These are phyloP conservation scores for Malus hybrid DNA, from an alignment of 331 rosid genomes.

Conservation along the genomic window DNA sequence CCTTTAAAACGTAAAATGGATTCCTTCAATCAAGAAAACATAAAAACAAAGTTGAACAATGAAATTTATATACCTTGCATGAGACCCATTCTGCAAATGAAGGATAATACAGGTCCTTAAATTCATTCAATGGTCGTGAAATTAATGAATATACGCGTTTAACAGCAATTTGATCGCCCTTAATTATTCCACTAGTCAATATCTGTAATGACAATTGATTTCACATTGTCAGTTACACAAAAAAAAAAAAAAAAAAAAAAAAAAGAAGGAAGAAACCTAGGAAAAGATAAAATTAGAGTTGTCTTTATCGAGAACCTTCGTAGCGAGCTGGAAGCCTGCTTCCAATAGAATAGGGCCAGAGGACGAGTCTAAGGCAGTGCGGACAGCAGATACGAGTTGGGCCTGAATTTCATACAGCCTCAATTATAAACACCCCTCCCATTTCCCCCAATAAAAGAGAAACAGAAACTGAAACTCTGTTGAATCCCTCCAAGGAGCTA, in stretches of 20 bases:
- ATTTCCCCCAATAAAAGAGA: neutral
- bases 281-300: conserved; percentile 1
- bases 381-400: conserved; percentile 94
- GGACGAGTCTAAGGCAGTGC: conserved; percentile 82
- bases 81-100: conserved; percentile 99
- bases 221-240: conserved; percentile 1
- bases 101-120: conserved; percentile 91
- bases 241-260: neutral
- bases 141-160: conserved; percentile 85
- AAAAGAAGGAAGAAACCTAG: conserved; percentile 1
- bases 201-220: conserved; percentile 43
- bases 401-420: conserved; percentile 53
- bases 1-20: neutral
- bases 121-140: conserved; percentile 80
- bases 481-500: neutral
- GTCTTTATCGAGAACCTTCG: conserved; percentile 52
- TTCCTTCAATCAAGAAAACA: neutral
- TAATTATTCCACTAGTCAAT: conserved; percentile 88
- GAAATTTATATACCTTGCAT: conserved; percentile 58
- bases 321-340: conserved; percentile 94
- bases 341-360: conserved; percentile 91
- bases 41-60: neutral
- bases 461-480: neutral
- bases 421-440: conserved; percentile 8
- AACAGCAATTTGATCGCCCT: conserved; percentile 86